Base-by-base conservation (phyloP, 345 rosid genomes). In the Salix brachista region DNA sequence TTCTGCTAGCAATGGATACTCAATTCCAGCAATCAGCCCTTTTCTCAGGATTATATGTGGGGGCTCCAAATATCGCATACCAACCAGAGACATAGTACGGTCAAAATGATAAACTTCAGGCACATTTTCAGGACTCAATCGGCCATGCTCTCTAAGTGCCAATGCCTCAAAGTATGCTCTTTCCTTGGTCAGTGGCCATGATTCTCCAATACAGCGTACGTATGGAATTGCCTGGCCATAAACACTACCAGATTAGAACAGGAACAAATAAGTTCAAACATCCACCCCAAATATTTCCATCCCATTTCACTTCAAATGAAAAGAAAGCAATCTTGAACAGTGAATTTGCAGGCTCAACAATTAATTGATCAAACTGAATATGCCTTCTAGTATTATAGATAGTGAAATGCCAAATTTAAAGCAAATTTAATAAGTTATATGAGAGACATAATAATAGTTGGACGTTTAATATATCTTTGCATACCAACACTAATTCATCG, bases 131-230 rank as follows among this genome's bases (percentile, higher is more conserved):
- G 97, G 91, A 69, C 94, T 87, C 76, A 91, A 83, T 41, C 42
- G 65, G 17, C 94, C 92, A 26, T 96, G 95, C 80, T 89, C 88
- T 84, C 82, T 87, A 81, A 92, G 81, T 19, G 92, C 88, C 34
- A 80, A 1, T 26, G 88, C 87, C 84, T 96, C 99, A 70, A 92
- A 96, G 78, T 92, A 93, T 34, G 98, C 93, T 75, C 99, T 83
- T 81, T 96, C 97, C 85, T 92, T 96, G 0, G 96, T 91, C 97
- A 96, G 90, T 16, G 99, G 97, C 99, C 98, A 96, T 1, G 98
- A 88, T 74, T 93, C 99, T 68, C 99, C 99, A 10, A 96, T 91
- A 78, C 87, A 85, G 1, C 99, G 92, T 48, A 96, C 13, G 76
- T 93, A 96, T n/a, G 99, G 98, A 83, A 96, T 86, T 18, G 98